Evolutionary conservation across 768 basidiomycete genomes (phyloP).

Genomic region (Stropharia rugosoannulata): DNA sequence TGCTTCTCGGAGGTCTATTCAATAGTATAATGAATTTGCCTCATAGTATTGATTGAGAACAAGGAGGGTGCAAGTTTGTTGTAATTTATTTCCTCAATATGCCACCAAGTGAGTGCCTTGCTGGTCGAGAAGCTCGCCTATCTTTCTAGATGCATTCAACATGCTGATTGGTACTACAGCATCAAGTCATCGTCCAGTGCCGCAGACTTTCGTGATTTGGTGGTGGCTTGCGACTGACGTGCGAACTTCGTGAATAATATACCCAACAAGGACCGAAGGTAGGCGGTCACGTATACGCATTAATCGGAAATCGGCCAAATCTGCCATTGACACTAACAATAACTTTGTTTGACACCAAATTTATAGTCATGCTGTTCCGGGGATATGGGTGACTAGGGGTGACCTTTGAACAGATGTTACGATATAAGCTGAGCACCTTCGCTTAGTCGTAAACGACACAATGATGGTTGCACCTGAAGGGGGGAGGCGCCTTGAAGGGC

Average conservation of each 20-base stretch:
- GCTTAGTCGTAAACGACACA: conserved; percentile 15
- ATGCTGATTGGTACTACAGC: too few species aligned
- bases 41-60: too few species aligned
- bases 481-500: conserved; percentile 11
- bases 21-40: too few species aligned
- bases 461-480: conserved; percentile 23
- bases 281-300: conserved; percentile 10
- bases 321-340: conserved; percentile 3
- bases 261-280: conserved; percentile 2
- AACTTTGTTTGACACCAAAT: conserved; percentile 6
- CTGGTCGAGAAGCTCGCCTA: too few species aligned
- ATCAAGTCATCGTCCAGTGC: neutral
- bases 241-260: neutral
- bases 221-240: conserved; percentile 1
- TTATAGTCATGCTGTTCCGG: conserved; percentile 18
- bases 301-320: conserved; percentile 16
- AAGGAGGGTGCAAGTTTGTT: too few species aligned
- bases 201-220: neutral
- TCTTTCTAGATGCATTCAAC: too few species aligned
- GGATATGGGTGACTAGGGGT: conserved; percentile 15
- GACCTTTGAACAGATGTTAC: conserved; percentile 18
- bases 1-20: too few species aligned
- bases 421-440: conserved; percentile 13
- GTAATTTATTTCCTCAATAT: too few species aligned
- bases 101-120: too few species aligned